Percentiles rank a stretch among this genome's conserved stretches.
Conservation (phyloP, 2,329 filamentous ascomycete species). For the Huntiella omanensis region DNA sequence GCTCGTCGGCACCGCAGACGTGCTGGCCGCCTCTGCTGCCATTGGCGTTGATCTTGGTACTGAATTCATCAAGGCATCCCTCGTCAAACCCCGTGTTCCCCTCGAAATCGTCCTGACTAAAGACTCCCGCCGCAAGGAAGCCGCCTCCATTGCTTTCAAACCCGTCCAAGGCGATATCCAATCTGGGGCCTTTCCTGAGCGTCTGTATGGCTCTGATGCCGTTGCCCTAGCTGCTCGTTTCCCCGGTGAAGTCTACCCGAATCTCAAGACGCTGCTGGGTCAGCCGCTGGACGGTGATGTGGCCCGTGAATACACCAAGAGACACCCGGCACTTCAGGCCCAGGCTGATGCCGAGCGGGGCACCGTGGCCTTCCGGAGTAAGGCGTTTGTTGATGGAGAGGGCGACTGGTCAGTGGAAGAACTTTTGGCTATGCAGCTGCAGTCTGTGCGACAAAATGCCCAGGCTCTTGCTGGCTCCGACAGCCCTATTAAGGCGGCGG, state of each 20-base stretch:
- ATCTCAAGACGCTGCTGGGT: slow-evolving; percentile 81
- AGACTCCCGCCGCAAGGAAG: slow-evolving; percentile 91
- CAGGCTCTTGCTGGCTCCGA: slow-evolving; percentile 64
- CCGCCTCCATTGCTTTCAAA: slow-evolving; percentile 83
- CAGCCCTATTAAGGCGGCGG: slow-evolving; percentile 55
- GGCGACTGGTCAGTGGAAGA: slow-evolving; percentile 72
- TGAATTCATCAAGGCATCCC: slow-evolving; percentile 86
- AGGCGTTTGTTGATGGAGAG: slow-evolving; percentile 39
- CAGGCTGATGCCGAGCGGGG: slow-evolving; percentile 31
- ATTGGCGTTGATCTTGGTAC: slow-evolving; percentile 88
- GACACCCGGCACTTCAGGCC: slow-evolving; percentile 59
- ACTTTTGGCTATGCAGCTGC: slow-evolving; percentile 85
- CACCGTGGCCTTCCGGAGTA: slow-evolving; percentile 69
- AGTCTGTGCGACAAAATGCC: slow-evolving; percentile 78
- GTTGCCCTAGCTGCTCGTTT: slow-evolving; percentile 73
- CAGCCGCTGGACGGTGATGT: slow-evolving; percentile 40
- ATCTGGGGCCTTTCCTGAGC: slow-evolving; percentile 58
- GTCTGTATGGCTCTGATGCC: slow-evolving; percentile 82
- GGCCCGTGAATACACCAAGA: slow-evolving; percentile 49
- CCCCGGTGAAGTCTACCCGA: slow-evolving; percentile 84
- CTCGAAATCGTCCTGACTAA: slow-evolving; percentile 97
- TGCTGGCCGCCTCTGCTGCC: slow-evolving; percentile 48
- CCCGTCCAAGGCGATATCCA: slow-evolving; percentile 50
- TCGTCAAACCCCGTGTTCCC: slow-evolving; percentile 91
- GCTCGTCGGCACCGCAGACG: slow-evolving; percentile 27